Evolutionary conservation across 2,329 filamentous ascomycete genomes (phyloP).

Genomic region (Mycosphaerelloides madeirae): DNA sequence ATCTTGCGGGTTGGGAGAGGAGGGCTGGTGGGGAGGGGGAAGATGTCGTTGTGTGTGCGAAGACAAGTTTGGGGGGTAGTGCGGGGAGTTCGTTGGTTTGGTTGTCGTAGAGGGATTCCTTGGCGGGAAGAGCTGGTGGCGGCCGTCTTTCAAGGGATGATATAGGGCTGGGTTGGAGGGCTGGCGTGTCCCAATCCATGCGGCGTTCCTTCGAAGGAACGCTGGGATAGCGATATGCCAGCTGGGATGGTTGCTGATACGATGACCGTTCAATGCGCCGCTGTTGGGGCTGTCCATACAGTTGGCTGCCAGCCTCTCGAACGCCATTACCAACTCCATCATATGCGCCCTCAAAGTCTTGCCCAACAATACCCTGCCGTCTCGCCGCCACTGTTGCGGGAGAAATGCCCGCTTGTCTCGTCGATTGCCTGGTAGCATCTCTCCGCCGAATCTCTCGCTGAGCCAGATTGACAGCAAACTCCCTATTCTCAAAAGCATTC

Average conservation of each 20-base stretch:
- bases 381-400: constrained; percentile 35
- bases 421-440: constrained; percentile 51
- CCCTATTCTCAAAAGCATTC: constrained; percentile 65
- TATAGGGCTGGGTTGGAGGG: constrained; percentile 21
- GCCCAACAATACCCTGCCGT: constrained; percentile 25
- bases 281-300: constrained; percentile 14
- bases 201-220: constrained; percentile 39
- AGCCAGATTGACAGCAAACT: constrained; percentile 72
- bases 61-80: constrained; percentile 28
- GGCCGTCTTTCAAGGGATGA: constrained; percentile 22
- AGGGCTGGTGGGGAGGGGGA: constrained; percentile 27
- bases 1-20: constrained; percentile 49
- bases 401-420: constrained; percentile 52
- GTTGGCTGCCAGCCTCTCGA: constrained; percentile 22
- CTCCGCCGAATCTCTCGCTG: constrained; percentile 66
- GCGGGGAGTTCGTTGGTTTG: constrained; percentile 17
- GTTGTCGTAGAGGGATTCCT: constrained; percentile 23
- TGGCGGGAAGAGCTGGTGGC: constrained; percentile 27
- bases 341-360: constrained; percentile 16
- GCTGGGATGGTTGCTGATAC: constrained; percentile 5
- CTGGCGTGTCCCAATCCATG: constrained; percentile 31
- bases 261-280: constrained; percentile 3
- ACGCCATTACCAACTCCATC: constrained; percentile 18
- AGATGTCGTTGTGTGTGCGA: constrained; percentile 17
- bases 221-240: constrained; percentile 41